Evolutionary conservation across 106 monocot species (phyloP).

Genomic region (Acanthochlamys bracteata): DNA sequence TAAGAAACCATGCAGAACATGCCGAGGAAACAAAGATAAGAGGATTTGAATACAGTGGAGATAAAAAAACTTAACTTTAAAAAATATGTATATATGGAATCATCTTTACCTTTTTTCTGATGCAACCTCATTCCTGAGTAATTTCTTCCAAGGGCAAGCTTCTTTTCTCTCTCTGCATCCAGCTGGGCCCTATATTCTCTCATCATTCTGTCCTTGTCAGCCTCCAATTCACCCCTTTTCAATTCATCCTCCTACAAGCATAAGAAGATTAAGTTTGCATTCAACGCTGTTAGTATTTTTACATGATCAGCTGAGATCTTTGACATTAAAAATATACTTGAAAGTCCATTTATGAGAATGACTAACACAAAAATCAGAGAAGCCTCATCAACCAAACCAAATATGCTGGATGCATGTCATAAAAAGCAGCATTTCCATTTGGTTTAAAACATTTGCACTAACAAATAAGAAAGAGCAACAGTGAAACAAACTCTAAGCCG

Average conservation of each 20-base stretch:
- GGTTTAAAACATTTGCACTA: background rate
- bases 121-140: constrained; percentile 52
- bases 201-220: constrained; percentile 98
- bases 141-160: constrained; percentile 85
- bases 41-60: too few species aligned
- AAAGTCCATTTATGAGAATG: too few species aligned
- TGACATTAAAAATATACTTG: background rate
- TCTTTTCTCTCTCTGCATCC: constrained; percentile 84
- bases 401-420: too few species aligned
- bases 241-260: constrained; percentile 69
- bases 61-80: too few species aligned
- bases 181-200: constrained; percentile 96
- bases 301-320: background rate
- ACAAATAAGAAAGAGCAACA: background rate
- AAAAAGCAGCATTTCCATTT: background rate
- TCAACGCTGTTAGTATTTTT: background rate
- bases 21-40: too few species aligned
- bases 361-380: too few species aligned
- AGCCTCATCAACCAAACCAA: too few species aligned
- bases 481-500: background rate
- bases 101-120: constrained; percentile 59
- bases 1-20: too few species aligned
- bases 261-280: background rate
- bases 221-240: constrained; percentile 85
- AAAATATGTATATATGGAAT: too few species aligned